These are phyloP conservation scores for Talaromyces atroroseus DNA, from an alignment of 2,329 filamentous ascomycete genomes.

Conservation along the genomic window DNA sequence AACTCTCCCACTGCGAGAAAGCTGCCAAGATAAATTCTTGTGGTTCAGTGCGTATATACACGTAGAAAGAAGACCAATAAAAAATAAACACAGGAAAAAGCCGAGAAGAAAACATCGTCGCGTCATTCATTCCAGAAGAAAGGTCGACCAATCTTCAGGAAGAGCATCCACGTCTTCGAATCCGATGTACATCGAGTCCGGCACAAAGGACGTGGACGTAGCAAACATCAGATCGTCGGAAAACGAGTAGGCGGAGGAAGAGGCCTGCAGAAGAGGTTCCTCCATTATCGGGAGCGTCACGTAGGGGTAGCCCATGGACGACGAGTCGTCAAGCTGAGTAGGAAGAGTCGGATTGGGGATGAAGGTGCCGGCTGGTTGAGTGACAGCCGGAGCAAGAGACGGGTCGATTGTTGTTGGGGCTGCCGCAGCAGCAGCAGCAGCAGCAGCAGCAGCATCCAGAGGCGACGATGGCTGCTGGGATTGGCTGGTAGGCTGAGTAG, in stretches of 20 bases:
- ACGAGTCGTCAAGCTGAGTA: not conserved
- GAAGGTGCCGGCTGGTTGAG: not conserved
- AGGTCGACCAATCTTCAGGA: slow-evolving; percentile 45
- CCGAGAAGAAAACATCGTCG: not conserved
- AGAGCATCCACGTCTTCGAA: slow-evolving; percentile 30
- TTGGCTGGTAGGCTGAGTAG: slow-evolving; percentile 1
- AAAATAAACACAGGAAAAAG: not conserved
- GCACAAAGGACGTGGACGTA: slow-evolving; percentile 4
- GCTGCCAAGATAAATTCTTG: slow-evolving; percentile 6
- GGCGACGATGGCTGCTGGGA: slow-evolving; percentile 7
- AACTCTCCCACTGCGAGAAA: not conserved
- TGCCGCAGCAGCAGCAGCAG: not conserved
- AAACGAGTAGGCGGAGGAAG: slow-evolving; percentile 4
- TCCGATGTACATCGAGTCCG: slow-evolving; percentile 13
- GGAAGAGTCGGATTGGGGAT: not conserved
- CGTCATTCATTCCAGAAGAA: slow-evolving; percentile 19
- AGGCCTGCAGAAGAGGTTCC: slow-evolving; percentile 6
- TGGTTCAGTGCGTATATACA: slow-evolving; percentile 6
- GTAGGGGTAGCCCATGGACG: slow-evolving; percentile 11
- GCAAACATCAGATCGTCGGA: slow-evolving; percentile 10
- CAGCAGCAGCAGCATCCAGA: not conserved
- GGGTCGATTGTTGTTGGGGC: not conserved
- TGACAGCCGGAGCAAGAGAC: not conserved
- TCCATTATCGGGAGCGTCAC: slow-evolving; percentile 13
- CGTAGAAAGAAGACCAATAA: not conserved